Evolutionary conservation across 371 early-diverging fungal species (phyloP), one percentile per base, ranked within the genome.

Genomic region (Apophysomyces trapeziformis): DNA sequence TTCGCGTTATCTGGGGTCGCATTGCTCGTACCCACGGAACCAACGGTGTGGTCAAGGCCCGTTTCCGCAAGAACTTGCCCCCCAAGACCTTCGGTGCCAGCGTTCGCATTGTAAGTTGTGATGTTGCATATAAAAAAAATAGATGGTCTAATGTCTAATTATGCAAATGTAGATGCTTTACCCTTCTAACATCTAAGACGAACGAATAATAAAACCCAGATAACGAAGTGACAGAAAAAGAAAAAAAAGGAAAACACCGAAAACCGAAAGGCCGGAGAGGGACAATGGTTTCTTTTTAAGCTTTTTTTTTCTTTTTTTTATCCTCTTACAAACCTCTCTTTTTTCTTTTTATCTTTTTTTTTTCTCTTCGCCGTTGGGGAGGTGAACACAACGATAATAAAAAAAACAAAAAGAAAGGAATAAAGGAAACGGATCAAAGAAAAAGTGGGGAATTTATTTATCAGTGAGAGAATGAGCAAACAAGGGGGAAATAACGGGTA

Each of bases 1-100:
- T 95, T 86, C 92, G 98, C 77, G 93, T 92, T 79, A 95, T 98
- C 89, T 99, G 97, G 98, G 99, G 99, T 72, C 91, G 93, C 70
- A 85, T 98, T 82, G 92, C 95, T 73, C 92, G 98, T 73, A 68
- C 93, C 75, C 99, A 99, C 85, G 99, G 98, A 71, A 96, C 90
- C 84, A 90, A 90, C 69, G 99, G 99, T 73, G 93, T 92, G 64
- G 99, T 98, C 72, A 90, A 94, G 82, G 99, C 98, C 72, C 94
- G 93, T 84, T 99, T 98, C 93, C 87, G 91, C 84, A 88, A 87
- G 84, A 97, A 97, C 93, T 89, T 99, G 75, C 98, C 98, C 65
- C 92, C 98, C 78, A 90, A 90, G 86, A 83, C 91, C 69, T 93
- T 97, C 82, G 98, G 98, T 78, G 91, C 96, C 69, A 79, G 85